Percentiles rank a stretch among this genome's conserved stretches.
Evolutionary conservation across 176 grass and related monocot genomes (phyloP).

Genomic region (Musa schizocarpa): DNA sequence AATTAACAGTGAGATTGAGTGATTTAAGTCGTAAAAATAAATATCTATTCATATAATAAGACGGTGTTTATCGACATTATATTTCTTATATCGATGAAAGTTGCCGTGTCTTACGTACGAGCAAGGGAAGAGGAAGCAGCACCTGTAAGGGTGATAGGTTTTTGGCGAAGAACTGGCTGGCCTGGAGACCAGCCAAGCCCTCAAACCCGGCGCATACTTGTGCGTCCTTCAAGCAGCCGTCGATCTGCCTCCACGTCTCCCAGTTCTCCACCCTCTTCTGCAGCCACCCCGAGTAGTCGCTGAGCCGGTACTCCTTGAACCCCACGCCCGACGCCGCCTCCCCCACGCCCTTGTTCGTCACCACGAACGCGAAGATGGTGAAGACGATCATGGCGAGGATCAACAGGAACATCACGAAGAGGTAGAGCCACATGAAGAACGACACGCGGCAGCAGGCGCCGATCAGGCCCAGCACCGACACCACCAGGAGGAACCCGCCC

Average conservation of each 20-base stretch:
- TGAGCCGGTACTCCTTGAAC: conserved; percentile 8
- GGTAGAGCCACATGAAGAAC: conserved; percentile 7
- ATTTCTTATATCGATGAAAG: too few relatives aligned
- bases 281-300: not conserved
- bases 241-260: conserved; percentile 7
- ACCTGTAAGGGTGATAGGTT: conserved; percentile 1
- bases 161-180: not conserved
- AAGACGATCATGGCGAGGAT: conserved; percentile 1
- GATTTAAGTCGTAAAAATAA: too few relatives aligned
- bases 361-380: conserved; percentile 1
- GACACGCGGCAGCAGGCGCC: conserved; percentile 3
- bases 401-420: conserved; percentile 9
- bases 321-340: not conserved
- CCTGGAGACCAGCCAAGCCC: not conserved
- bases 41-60: too few relatives aligned
- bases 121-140: not conserved
- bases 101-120: too few relatives aligned
- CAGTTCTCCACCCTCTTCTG: not conserved
- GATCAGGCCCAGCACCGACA: conserved; percentile 6
- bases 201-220: not conserved
- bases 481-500: conserved; percentile 2
- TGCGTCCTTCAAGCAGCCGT: not conserved
- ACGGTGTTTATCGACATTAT: too few relatives aligned
- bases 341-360: conserved; percentile 9
- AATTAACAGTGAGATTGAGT: too few relatives aligned